A percentile compares a stretch with the other conserved stretches of the same genome.
These are phyloP conservation scores for Irpex sp. DNA, from an alignment of 1,284 basidiomycete species.

Conservation along the genomic window DNA sequence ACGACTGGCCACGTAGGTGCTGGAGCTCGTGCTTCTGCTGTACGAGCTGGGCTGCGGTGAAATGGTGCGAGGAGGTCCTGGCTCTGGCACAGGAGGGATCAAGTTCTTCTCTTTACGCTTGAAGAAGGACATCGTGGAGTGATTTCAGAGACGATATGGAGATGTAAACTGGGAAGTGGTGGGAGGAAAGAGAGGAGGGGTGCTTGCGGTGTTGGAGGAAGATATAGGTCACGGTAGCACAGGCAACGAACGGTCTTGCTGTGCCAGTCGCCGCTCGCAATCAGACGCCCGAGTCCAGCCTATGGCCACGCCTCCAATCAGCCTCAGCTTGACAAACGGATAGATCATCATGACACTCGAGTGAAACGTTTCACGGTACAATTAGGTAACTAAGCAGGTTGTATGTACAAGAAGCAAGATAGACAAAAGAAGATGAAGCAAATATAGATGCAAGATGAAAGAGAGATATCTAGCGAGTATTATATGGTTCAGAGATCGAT, in stretches of 20 bases:
- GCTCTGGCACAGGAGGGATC: conserved; percentile 64
- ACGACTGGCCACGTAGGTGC: conserved; percentile 62
- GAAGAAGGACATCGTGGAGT: conserved; percentile 65
- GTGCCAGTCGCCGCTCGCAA: not conserved
- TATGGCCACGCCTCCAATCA: not conserved
- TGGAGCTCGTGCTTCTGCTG: conserved; percentile 43
- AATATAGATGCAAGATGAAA: not conserved
- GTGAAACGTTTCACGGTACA: not conserved
- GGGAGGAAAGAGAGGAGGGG: not conserved
- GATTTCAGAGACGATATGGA: not conserved
- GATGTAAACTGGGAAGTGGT: not conserved
- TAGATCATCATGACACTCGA: not conserved
- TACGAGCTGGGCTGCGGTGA: conserved; percentile 32
- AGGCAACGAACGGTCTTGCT: not conserved
- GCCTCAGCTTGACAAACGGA: not conserved
- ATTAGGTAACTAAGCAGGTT: not conserved
- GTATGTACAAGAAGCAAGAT: not conserved
- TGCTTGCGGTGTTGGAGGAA: not conserved
- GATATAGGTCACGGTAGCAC: not conserved
- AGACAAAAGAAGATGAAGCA: not conserved
- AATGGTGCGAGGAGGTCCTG: conserved; percentile 28
- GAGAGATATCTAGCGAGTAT: not conserved
- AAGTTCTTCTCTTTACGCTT: conserved; percentile 64
- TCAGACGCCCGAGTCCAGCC: not conserved
- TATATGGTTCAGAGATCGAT: not conserved